phyloP scores from a whole-genome alignment of 2,329 filamentous ascomycete genomes.

The Pyrenochaeta sp. region DNA sequence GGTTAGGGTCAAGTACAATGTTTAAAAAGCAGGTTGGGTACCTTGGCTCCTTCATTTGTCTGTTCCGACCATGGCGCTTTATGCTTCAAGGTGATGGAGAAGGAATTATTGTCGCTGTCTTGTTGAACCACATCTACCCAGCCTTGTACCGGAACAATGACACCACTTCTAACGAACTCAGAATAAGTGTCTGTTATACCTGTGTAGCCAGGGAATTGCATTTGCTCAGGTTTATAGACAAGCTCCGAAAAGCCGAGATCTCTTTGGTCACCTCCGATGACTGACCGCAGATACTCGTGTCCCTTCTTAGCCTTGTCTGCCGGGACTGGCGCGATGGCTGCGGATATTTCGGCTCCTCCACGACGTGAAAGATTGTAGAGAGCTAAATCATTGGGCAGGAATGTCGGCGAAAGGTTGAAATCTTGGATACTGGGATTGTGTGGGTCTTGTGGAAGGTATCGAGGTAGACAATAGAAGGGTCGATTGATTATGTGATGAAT shows the following conservation, averaged over 20 bases:
- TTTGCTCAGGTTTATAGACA: slow-evolving; percentile 50
- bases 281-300: slow-evolving; percentile 57
- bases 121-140: slow-evolving; percentile 38
- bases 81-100: slow-evolving; percentile 16
- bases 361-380: slow-evolving; percentile 74
- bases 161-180: slow-evolving; percentile 73
- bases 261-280: slow-evolving; percentile 57
- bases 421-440: slow-evolving; percentile 23
- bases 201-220: slow-evolving; percentile 67
- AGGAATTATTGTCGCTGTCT: neutral
- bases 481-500: slow-evolving; percentile 74
- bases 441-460: slow-evolving; percentile 49
- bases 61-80: slow-evolving; percentile 21
- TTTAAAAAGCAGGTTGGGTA: slow-evolving; percentile 2
- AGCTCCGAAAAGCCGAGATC: slow-evolving; percentile 48
- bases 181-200: slow-evolving; percentile 75
- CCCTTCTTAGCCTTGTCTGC: slow-evolving; percentile 62
- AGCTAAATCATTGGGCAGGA: slow-evolving; percentile 75
- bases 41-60: slow-evolving; percentile 1
- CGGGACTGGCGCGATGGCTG: slow-evolving; percentile 70
- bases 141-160: slow-evolving; percentile 51
- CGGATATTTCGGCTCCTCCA: slow-evolving; percentile 63
- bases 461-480: slow-evolving; percentile 76
- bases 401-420: slow-evolving; percentile 60
- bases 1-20: slow-evolving; percentile 8